Evolutionary conservation across 768 basidiomycete genomes (phyloP), one percentile per base, ranked within the genome.

Genomic region (Mycena rebaudengoi): DNA sequence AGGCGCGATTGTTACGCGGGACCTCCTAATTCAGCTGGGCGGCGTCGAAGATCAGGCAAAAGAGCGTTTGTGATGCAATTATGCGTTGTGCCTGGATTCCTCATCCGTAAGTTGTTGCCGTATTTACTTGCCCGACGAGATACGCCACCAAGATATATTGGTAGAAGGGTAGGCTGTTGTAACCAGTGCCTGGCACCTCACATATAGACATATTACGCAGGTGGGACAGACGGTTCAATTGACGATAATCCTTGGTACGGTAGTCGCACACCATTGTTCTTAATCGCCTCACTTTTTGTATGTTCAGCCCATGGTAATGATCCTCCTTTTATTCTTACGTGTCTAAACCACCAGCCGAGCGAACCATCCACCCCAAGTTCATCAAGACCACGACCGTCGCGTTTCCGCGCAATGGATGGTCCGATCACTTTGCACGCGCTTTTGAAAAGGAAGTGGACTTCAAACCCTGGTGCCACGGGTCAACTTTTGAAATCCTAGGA

Each of bases 391-490:
- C 79, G n/a, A 74, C 77, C 23, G 71, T 72, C 8, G 75, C 72
- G 7, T 84, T 76, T 68, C 82, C 84, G 37, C 78, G 84, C 39
- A 72, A 74, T 26, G 77, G 77, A n/a, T 85, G 84, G 83, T 78
- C 80, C 4, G 75, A 79, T 64, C 73, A 76, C 60, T 85, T 85
- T 60, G 79, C 76, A 6, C 53, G 65, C 20, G 79, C 80, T 32
- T 77, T 86, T 63, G 80, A 82, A 70, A 76, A 75, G 61, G 84
- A 86, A 70, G 71, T 83, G 37, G 30, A 69, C 28, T 71, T 80
- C 46, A 85, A 85, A 67, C 83, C 82, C 29, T 85, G 83, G 83
- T 84, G 81, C n/a, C 71, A 82, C 84, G 70, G 77, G 78, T 20
- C 70, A 79, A 32, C 76, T 80, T 30, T 85, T 85, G 62, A 83